Evolutionary conservation across 257 asterid species (phyloP).

Genomic region (Coffea eugenioides): DNA sequence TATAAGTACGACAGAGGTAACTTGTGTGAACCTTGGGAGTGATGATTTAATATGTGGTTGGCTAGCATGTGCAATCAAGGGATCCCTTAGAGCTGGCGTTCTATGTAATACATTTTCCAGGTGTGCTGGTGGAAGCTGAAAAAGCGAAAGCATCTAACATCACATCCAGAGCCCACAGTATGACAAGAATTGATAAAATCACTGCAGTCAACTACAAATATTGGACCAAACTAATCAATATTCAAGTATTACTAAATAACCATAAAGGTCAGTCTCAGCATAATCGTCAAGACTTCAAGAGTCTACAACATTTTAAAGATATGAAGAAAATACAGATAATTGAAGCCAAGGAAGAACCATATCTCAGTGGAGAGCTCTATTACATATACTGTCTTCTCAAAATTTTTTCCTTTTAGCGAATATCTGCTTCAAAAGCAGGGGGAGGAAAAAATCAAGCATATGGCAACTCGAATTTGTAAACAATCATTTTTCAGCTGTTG

Average conservation of each 20-base stretch:
- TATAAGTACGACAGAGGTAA: background rate
- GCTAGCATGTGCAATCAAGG: slow-evolving; percentile 85
- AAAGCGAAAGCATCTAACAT: slow-evolving; percentile 3
- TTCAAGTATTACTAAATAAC: background rate
- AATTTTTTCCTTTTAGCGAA: background rate
- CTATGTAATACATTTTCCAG: slow-evolving; percentile 82
- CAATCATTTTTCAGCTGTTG: background rate
- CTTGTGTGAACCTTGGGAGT: slow-evolving; percentile 71
- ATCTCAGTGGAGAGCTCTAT: background rate
- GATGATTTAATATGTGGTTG: slow-evolving; percentile 76
- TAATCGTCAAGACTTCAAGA: background rate
- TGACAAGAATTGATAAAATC: background rate
- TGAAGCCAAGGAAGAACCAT: background rate
- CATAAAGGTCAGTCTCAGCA: background rate
- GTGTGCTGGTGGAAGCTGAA: slow-evolving; percentile 91
- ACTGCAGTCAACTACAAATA: background rate
- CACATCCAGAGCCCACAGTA: background rate
- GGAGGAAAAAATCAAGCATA: background rate
- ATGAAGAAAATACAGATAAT: background rate
- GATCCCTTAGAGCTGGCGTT: slow-evolving; percentile 75
- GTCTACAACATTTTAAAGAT: background rate
- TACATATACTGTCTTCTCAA: background rate
- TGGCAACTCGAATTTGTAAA: no score
- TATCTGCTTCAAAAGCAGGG: background rate
- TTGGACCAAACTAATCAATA: background rate